Base-by-base conservation (phyloP, 495 filamentous ascomycete genomes). In the Hypoxylon crocopeplum region DNA sequence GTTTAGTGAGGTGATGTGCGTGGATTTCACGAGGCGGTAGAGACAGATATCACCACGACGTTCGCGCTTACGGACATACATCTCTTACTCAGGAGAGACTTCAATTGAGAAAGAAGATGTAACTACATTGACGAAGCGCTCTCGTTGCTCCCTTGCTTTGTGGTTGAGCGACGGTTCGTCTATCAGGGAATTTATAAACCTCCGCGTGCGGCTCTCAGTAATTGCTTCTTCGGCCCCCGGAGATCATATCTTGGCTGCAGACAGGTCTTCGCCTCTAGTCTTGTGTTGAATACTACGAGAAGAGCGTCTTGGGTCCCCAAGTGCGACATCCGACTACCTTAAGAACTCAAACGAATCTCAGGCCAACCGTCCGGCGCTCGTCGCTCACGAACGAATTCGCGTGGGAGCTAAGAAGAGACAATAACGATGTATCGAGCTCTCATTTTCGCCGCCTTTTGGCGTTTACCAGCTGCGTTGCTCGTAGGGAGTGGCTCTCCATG, bases 401-500 rank as follows among this genome's bases (percentile, higher is more conserved):
- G 11, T 17, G 39, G 4, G 34, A 46, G 20, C 15, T 32, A 7
- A 32, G 15, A 6, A 25, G 40, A 13, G 16, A 42, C 37, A 30
- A 27, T 22, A 10, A 41, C 19, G 8, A 54, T 49, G 37, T 56
- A 39, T 40, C 55, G 37, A 34, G 36, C 50, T 19, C 24, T 64
- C 6, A 3, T 50, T 7, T 37, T 67, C 44, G 59, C 54, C 29
- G 46, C 64, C 10, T 46, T 72, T 3, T 69, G 66, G 52, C 62
- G 67, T 38, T 63, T 68, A 49, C 66, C 68, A 5, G 34, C 53
- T 13, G 67, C 75, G 13, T 27, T 80, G 19, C 59, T 71, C 13
- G 72, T 75, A 20, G 51, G 74, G 7, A 48, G 72, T 13, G 68
- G 65, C 11, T 79, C 78, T 25, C 75, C 75, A 29, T 81, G 78